phyloP scores from a whole-genome alignment of 139 green algal genomes.

The Desmodesmus armatus region DNA sequence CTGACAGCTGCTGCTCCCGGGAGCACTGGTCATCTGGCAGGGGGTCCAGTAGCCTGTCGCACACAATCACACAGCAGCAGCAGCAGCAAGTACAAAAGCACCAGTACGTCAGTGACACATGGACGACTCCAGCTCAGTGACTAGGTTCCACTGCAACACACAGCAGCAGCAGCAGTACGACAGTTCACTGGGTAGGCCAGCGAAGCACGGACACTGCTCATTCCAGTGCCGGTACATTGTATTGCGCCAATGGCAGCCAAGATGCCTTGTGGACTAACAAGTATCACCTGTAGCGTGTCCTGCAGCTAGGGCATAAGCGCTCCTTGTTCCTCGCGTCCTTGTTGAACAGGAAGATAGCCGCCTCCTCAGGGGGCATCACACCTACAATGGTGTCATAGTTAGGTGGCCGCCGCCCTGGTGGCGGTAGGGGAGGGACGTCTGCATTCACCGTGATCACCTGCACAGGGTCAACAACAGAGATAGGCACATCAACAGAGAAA shows the following conservation, averaged over 20 bases:
- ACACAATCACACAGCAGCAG: not conserved
- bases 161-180: not conserved
- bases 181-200: not conserved
- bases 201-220: not conserved
- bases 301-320: not conserved
- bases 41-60: not conserved
- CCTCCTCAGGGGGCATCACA: not conserved
- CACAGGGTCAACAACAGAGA: no score
- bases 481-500: no score
- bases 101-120: not conserved
- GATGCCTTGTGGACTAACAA: not conserved
- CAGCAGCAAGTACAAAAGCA: not conserved
- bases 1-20: not conserved
- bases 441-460: not conserved
- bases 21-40: not conserved
- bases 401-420: not conserved
- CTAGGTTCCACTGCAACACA: not conserved
- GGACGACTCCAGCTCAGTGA: not conserved
- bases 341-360: not conserved
- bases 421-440: not conserved
- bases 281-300: constrained; percentile 8
- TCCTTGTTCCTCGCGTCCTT: not conserved
- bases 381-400: not conserved
- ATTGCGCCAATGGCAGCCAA: not conserved
- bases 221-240: not conserved